phyloP scores from a whole-genome alignment of 1,284 basidiomycete genomes.

The Peniophora sp. region DNA sequence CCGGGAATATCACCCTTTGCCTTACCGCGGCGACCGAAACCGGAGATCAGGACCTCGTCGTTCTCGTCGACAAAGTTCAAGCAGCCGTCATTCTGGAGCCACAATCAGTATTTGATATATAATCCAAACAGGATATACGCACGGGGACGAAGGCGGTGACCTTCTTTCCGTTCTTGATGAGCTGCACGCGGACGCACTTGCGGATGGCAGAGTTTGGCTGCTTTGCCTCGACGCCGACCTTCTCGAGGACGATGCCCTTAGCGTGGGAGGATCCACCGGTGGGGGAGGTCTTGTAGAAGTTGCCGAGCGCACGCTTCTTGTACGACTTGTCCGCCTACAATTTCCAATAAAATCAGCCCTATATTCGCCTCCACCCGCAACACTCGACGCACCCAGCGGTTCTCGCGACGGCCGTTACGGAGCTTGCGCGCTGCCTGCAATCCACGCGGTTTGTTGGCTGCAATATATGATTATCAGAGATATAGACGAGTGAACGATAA shows the following conservation, averaged over 20 bases:
- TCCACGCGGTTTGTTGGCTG: conserved; percentile 97
- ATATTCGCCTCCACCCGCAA: conserved; percentile 4
- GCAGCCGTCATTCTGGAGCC: conserved; percentile 89
- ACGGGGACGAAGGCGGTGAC: conserved; percentile 83
- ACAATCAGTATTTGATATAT: conserved; percentile 15
- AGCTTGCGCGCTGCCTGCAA: conserved; percentile 99
- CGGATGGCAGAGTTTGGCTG: conserved; percentile 99
- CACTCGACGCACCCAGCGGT: conserved; percentile 76
- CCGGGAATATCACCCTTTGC: conserved; percentile 97
- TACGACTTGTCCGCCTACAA: conserved; percentile 93
- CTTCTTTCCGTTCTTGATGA: conserved; percentile 99
- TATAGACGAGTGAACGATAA: conserved; percentile 16
- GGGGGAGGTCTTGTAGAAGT: conserved; percentile 99
- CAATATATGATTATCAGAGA: not conserved
- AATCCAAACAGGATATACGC: conserved; percentile 12
- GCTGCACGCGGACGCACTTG: conserved; percentile 99
- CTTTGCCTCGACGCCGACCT: conserved; percentile 92
- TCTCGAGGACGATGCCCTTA: conserved; percentile 99
- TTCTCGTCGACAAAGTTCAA: conserved; percentile 99
- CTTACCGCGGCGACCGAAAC: conserved; percentile 99
- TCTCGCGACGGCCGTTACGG: conserved; percentile 88
- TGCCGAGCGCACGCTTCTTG: conserved; percentile 99
- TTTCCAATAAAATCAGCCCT: conserved; percentile 5
- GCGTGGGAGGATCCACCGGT: conserved; percentile 99
- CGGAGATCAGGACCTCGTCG: conserved; percentile 99